phyloP scores from a whole-genome alignment of 768 basidiomycete genomes.

The Podaxis mareebaensis region DNA sequence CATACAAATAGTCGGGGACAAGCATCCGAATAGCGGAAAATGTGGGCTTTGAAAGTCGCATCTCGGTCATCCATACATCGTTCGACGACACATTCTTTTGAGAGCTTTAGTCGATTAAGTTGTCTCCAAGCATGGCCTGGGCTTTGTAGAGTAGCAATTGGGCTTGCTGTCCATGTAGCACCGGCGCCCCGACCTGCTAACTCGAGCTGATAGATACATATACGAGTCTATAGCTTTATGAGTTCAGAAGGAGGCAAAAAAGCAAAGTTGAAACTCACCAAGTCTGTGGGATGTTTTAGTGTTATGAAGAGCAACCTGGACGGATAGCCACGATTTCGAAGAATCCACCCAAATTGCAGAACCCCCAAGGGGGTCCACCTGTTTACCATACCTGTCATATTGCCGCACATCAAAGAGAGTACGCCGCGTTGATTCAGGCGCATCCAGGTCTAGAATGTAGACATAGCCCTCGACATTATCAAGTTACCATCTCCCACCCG shows the following conservation, averaged over 20 bases:
- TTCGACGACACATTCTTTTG: too few species aligned
- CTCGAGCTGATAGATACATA: neutral
- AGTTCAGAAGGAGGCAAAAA: neutral
- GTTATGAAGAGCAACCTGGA: neutral
- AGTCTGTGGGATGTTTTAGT: neutral
- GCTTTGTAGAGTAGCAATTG: neutral
- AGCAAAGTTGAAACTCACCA: neutral
- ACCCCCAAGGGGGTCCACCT: neutral
- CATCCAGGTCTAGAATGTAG: neutral
- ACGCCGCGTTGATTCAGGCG: neutral
- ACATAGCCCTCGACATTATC: neutral
- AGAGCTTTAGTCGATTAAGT: too few species aligned
- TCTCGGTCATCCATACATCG: too few species aligned
- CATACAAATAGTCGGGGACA: neutral
- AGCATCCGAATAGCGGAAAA: neutral
- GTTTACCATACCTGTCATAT: neutral
- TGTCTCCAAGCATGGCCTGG: too few species aligned
- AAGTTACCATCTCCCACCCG: neutral
- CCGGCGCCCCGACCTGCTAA: neutral
- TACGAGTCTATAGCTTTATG: neutral
- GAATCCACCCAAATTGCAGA: neutral
- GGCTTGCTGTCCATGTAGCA: neutral
- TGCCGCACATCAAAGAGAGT: neutral
- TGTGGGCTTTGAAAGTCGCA: too few species aligned
- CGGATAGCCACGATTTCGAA: neutral